Evolutionary conservation across 441 rosid genomes (phyloP), one percentile per base, ranked within the genome.

Genomic region (Euphorbia corollata): DNA sequence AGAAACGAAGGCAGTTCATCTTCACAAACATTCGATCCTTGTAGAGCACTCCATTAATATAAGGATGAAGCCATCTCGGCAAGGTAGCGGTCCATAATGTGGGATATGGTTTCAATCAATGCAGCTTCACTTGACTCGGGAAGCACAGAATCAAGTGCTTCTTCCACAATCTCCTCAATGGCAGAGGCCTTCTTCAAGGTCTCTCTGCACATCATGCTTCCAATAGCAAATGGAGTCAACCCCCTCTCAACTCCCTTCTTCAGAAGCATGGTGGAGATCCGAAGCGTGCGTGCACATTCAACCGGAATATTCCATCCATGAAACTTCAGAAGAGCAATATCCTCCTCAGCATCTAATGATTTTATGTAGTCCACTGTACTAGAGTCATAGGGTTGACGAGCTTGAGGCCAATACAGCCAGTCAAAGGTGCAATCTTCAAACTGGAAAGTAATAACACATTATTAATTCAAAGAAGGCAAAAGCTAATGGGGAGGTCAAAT

Each of bases 391-490:
- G 88, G 83, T 66, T 81, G 80, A 23, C 79, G 84, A 63, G 95
- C 84, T 84, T 88, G 97, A 65, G 97, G 92, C 97, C 95, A 90
- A 68, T 86, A 85, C 2, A 90, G 84, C 97, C 97, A 86, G 45
- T 90, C 95, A 67, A 85, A 88, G 23, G 95, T 90, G 76, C 97
- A 90, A 75, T 90, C 94, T 79, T 80, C 92, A 73, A 90, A 88
- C 89, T 88, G 85, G 68, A 68, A 56, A 57, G 53, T 13, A 63
- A 45, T 41, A 64, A 32, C 22, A 38, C 27, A 59, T 65, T 9
- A 59, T 19, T 54, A 38, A 13, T 32, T 22, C 22, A 30, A 24
- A 23, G 10, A 66, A 65, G 32, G 32, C 32, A 27, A 50, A 67
- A 4, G 8, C 19, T 5, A 36, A 0, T 36, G 41, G 41, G 41